Conservation (phyloP, 1,284 basidiomycete genomes). For the Spongispora temasekensis region DNA sequence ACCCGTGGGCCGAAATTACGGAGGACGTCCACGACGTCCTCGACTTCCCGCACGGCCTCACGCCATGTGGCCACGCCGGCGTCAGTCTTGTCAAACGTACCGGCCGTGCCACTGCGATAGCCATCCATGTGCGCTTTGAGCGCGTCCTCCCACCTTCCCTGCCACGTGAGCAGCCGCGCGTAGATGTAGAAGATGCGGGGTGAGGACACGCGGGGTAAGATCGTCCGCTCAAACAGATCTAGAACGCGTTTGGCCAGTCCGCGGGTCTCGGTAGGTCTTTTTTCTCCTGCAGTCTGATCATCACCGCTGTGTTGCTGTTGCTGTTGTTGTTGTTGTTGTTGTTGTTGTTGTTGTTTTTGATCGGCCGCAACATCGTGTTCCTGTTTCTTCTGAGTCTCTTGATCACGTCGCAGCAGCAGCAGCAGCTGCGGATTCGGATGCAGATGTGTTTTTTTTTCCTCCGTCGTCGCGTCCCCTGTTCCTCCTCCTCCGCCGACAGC, state of each 20-base stretch:
- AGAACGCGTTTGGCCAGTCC: constrained; percentile 65
- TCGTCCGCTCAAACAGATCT: constrained; percentile 72
- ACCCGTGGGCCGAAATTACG: constrained; percentile 79
- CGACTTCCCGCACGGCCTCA: constrained; percentile 75
- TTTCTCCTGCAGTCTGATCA: not conserved
- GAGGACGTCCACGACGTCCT: constrained; percentile 82
- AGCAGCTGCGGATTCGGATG: not conserved
- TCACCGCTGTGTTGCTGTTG: not conserved
- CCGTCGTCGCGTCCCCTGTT: not conserved
- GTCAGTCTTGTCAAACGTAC: constrained; percentile 62
- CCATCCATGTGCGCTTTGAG: constrained; percentile 82
- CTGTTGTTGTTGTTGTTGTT: not conserved
- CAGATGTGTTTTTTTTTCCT: not conserved
- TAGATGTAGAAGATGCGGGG: constrained; percentile 80
- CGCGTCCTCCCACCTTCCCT: constrained; percentile 72
- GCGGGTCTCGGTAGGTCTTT: constrained; percentile 49
- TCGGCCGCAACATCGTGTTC: too few relatives aligned
- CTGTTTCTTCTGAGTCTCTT: too few relatives aligned
- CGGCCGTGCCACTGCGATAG: constrained; percentile 75
- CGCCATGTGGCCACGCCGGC: constrained; percentile 67
- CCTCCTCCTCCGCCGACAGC: constrained; percentile 1
- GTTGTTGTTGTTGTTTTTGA: not conserved
- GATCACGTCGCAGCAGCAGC: too few relatives aligned
- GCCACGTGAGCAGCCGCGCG: constrained; percentile 76
- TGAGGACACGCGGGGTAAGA: constrained; percentile 78